These are phyloP conservation scores for Epichloe sibirici DNA, from an alignment of 2,329 filamentous ascomycete species.

Conservation along the genomic window DNA sequence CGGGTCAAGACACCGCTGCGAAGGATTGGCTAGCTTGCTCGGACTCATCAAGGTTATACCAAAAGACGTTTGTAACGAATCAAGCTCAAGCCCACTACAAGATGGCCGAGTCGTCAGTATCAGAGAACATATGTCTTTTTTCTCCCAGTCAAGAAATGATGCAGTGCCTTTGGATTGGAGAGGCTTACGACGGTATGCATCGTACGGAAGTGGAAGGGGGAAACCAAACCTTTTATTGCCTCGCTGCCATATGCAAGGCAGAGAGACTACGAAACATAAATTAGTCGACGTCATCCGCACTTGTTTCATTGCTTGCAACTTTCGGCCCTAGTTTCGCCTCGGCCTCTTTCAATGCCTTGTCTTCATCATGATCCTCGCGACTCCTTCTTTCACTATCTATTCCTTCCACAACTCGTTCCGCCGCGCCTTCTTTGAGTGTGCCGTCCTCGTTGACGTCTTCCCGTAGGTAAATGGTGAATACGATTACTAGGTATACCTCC, in stretches of 20 bases:
- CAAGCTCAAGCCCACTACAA: no score
- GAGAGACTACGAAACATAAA: not conserved
- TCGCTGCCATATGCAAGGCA: constrained; percentile 12
- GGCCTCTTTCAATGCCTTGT: constrained; percentile 27
- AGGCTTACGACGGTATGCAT: no score
- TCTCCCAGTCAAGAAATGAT: no score
- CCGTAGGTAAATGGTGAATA: constrained; percentile 65
- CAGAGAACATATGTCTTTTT: no score
- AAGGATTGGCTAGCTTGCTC: not conserved
- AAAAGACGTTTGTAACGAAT: no score
- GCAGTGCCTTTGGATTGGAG: no score
- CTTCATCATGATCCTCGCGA: constrained; percentile 18
- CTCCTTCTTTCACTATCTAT: constrained; percentile 10
- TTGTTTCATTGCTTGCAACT: constrained; percentile 14
- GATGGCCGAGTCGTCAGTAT: no score
- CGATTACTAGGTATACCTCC: constrained; percentile 66
- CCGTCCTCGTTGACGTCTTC: constrained; percentile 52
- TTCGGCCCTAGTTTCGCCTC: constrained; percentile 22
- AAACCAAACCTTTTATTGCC: not conserved
- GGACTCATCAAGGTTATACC: no score
- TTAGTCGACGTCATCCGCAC: constrained; percentile 33
- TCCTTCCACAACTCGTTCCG: constrained; percentile 14
- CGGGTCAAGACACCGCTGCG: not conserved
- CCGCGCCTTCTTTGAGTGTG: constrained; percentile 32
- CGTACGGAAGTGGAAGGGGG: not conserved